Percentiles rank a stretch among this genome's conserved stretches.
These are phyloP conservation scores for Ochromonas danica DNA, from an alignment of 108 stramenopile genomes.

Conservation along the genomic window DNA sequence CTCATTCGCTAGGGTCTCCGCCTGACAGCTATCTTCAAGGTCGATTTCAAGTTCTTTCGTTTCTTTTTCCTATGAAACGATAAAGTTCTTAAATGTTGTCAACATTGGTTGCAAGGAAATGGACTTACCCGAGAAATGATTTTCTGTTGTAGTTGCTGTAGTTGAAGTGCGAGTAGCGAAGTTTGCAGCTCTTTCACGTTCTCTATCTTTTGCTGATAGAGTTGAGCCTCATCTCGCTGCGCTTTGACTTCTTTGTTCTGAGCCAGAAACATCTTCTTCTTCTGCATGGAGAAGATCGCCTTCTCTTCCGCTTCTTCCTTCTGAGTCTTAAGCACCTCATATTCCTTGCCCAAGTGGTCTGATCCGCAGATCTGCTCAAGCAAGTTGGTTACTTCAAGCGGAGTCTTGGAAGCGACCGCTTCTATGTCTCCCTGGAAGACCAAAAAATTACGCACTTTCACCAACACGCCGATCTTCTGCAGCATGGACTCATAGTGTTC, in stretches of 20 bases:
- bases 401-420: constrained; percentile 82
- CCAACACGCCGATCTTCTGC: constrained; percentile 80
- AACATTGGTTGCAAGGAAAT: too few relatives aligned
- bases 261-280: constrained; percentile 79
- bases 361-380: constrained; percentile 87
- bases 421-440: constrained; percentile 99
- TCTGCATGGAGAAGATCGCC: constrained; percentile 76
- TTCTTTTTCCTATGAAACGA: too few relatives aligned
- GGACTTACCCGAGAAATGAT: too few relatives aligned
- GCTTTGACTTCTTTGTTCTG: constrained; percentile 85
- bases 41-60: too few relatives aligned
- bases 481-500: constrained; percentile 73
- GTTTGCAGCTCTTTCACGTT: constrained; percentile 68
- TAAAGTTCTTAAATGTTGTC: too few relatives aligned
- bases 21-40: too few relatives aligned
- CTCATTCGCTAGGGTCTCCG: too few relatives aligned
- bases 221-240: constrained; percentile 78
- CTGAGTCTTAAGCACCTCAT: constrained; percentile 65
- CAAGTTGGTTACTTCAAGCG: constrained; percentile 84
- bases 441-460: constrained; percentile 96
- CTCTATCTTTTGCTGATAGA: constrained; percentile 67
- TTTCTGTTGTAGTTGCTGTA: too few relatives aligned
- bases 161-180: too few relatives aligned
- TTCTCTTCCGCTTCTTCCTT: constrained; percentile 81
- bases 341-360: constrained; percentile 64